Base-by-base conservation (phyloP, 2,329 filamentous ascomycete genomes). In the Eurotiales sp. region DNA sequence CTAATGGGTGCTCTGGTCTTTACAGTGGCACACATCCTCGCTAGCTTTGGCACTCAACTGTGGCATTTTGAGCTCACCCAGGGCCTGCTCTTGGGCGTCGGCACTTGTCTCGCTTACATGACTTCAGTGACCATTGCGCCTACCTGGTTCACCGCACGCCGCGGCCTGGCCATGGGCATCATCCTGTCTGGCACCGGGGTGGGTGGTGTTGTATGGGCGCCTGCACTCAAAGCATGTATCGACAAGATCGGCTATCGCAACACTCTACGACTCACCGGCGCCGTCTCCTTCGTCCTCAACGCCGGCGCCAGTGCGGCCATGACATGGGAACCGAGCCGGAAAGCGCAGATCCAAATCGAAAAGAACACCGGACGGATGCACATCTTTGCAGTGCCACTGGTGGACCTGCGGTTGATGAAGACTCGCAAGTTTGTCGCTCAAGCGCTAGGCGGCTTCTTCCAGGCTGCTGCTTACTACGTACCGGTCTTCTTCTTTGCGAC, bases 401-500 rank as follows among this genome's bases (percentile, higher is more conserved):
- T 69, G 3, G 61, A 71, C 51, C 64, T 67, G 61, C 59, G 59
- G 2, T 56, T 73, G 15, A 67, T 62, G 3, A 60, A 59, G 23
- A 63, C 62, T 8, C 59, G 62, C 1, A 65, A 63, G 11, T 73
- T 72, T 46, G 58, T 64, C 7, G 62, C 69, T 1, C 69, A 72
- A 44, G 64, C 66, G 3, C 41, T 68, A 3, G 62, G 64, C 3
- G 64, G 66, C 8, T 58, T 68, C 6, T 55, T 74, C 32, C 67
- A 73, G 42, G 64, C 67, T 1, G 68, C 68, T 4, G 71, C 65
- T 0, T 72, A 71, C 54, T 68, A 67, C 42, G 66, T 67, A 0
- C 71, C 71, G 0, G 59, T 72, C 3, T 72, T 66, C 29, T 72
- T 72, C 53, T 62, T 71, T 14, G 64, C 71, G 0, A 61, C 68